Base-by-base conservation (phyloP, 2,329 filamentous ascomycete species). In the Proliferodiscus dingleyae region DNA sequence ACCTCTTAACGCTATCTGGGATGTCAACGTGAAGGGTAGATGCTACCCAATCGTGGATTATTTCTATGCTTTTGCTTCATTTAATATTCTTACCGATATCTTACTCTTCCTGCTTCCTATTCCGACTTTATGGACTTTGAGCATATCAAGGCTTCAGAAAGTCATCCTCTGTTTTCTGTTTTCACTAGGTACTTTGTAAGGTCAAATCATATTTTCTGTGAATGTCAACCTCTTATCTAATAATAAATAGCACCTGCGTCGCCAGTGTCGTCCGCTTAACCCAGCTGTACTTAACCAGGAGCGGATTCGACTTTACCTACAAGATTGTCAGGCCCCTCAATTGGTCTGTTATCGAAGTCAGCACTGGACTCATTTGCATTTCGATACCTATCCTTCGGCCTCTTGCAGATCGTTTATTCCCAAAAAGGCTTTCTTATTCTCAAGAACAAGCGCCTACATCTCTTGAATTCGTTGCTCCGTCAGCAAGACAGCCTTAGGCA, bases 321-420 rank as follows among this genome's bases (percentile, higher is more conserved):
- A 22, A 45, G 11, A 56, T 57, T 30, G 59, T 61, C 15, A 55
- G 61, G 22, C 50, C 63, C n/a, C 54, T 63, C 5, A 58, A 61
- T 23, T 66, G 63, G 63, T 63, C 58, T 22, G 51, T 61, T 13
- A 58, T 64, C 29, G 29, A 32, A 15, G 13, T 7, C 29, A n/a
- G 29, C 29, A 32, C 29, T n/a, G 29, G 7, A 7, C 5, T 32
- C 13, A n/a, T 32, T n/a, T 32, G 29, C 29, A 15, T 15, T n/a
- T 32, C 29, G 29, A 32, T 32, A 32, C 15, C 29, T n/a, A n/a
- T 15, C 5, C 29, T 32, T 7, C 29, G n/a, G 8, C 13, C 29
- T 5, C 29, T 32, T n/a, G 29, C 29, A 28, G n/a, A n/a, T n/a
- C n/a, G n/a, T n/a, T n/a, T n/a, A n/a, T n/a, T n/a, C n/a, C n/a